Percentiles rank a stretch among this genome's conserved stretches.
Evolutionary conservation across 192 early-diverging fungal genomes (phyloP).

Genomic region (Linnemannia elongata): DNA sequence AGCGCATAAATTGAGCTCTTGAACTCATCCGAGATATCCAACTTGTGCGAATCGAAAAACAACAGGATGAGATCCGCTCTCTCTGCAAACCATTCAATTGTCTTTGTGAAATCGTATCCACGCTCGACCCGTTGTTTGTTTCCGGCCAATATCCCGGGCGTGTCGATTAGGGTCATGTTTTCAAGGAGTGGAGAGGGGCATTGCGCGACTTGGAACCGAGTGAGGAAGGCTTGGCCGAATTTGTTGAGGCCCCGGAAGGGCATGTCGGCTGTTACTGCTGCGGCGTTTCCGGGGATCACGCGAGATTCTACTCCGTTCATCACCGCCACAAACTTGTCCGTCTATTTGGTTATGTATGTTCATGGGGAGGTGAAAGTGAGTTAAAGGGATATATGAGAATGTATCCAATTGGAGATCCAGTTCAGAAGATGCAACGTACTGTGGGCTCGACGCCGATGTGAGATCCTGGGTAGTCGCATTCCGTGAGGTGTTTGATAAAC

Average conservation of each 20-base stretch:
- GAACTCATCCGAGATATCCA: constrained; percentile 94
- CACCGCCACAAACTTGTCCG: constrained; percentile 89
- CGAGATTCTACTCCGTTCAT: constrained; percentile 81
- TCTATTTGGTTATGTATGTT: constrained; percentile 55
- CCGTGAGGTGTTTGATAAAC: constrained; percentile 83
- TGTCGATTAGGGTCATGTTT: constrained; percentile 90
- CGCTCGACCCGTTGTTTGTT: constrained; percentile 87
- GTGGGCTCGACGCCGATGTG: constrained; percentile 92
- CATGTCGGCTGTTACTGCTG: constrained; percentile 83
- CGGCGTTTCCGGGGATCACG: constrained; percentile 90
- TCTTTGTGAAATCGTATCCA: constrained; percentile 84
- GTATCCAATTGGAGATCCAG: neutral
- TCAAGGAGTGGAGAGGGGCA: constrained; percentile 80
- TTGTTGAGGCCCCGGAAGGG: constrained; percentile 86
- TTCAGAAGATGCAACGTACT: constrained; percentile 31
- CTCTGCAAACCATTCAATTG: constrained; percentile 90
- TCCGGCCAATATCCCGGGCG: constrained; percentile 91
- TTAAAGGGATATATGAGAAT: neutral
- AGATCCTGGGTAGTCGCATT: constrained; percentile 83
- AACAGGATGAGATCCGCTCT: constrained; percentile 87
- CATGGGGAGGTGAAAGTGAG: neutral
- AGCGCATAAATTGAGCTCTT: constrained; percentile 82
- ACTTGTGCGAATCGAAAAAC: constrained; percentile 90
- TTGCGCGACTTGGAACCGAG: constrained; percentile 89
- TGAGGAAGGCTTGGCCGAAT: constrained; percentile 85